These are phyloP conservation scores for Przewalskia tangutica DNA, from an alignment of 257 asterid genomes.

Conservation along the genomic window DNA sequence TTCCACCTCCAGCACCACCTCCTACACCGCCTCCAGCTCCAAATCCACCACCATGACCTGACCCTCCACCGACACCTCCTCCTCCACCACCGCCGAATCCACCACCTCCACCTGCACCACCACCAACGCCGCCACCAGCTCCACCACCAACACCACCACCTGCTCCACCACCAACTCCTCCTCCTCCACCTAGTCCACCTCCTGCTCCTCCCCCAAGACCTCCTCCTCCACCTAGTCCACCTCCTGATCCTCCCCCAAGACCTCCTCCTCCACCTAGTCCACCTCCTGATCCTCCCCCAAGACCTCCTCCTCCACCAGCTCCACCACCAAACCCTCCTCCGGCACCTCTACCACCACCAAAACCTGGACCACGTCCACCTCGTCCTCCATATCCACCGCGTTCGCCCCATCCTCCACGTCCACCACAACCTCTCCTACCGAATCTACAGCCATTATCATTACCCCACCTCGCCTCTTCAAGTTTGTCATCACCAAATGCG, in stretches of 20 bases:
- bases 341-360: constrained; percentile 9
- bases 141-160: constrained; percentile 1
- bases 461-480: constrained; percentile 17
- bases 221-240: constrained; percentile 1
- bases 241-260: constrained; percentile 1
- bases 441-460: constrained; percentile 15
- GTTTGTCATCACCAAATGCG: constrained; percentile 14
- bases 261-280: constrained; percentile 10
- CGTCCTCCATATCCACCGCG: too few relatives aligned
- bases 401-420: too few relatives aligned
- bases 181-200: constrained; percentile 10
- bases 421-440: constrained; percentile 19
- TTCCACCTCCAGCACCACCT: constrained; percentile 11
- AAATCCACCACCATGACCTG: constrained; percentile 14
- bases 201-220: constrained; percentile 11
- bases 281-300: background rate
- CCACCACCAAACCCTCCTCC: constrained; percentile 17
- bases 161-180: constrained; percentile 7
- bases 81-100: constrained; percentile 9
- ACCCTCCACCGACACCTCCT: constrained; percentile 13
- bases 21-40: constrained; percentile 12
- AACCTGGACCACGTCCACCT: constrained; percentile 8
- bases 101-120: constrained; percentile 11
- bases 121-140: constrained; percentile 1
- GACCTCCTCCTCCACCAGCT: constrained; percentile 11